These are phyloP conservation scores for Bruguiera sexangula DNA, from an alignment of 345 rosid species.

Conservation along the genomic window DNA sequence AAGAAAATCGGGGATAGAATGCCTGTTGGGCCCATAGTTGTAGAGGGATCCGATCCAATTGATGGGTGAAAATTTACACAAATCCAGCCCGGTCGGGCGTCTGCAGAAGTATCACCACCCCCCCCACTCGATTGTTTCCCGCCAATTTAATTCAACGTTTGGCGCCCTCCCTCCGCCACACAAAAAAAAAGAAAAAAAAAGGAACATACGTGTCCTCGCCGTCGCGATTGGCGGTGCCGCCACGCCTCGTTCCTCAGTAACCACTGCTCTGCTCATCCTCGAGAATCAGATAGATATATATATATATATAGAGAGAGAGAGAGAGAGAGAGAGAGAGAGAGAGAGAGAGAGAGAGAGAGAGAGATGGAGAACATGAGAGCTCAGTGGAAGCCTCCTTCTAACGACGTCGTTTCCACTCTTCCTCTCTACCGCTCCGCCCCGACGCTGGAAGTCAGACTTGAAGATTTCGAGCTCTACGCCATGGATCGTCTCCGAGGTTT, in stretches of 20 bases:
- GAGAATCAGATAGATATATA: not conserved
- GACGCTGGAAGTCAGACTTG: conserved; percentile 78
- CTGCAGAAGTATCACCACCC: no score
- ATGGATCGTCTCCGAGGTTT: conserved; percentile 86
- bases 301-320: not conserved
- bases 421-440: conserved; percentile 81
- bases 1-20: no score
- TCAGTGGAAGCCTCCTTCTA: conserved; percentile 27
- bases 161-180: not conserved
- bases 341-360: no score
- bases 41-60: no score
- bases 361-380: conserved; percentile 50
- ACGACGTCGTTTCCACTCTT: conserved; percentile 35
- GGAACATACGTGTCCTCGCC: no score
- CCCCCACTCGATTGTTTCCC: conserved; percentile 6
- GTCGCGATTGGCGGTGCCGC: no score
- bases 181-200: no score
- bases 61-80: no score
- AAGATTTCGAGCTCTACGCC: conserved; percentile 90
- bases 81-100: not conserved
- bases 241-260: not conserved
- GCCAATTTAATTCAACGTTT: conserved; percentile 13
- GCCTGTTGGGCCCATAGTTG: no score
- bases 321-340: not conserved
- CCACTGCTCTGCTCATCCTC: not conserved